Evolutionary conservation across 1,139 yeast species (phyloP), one percentile per base, ranked within the genome.

Genomic region (Kodamaea sp.): DNA sequence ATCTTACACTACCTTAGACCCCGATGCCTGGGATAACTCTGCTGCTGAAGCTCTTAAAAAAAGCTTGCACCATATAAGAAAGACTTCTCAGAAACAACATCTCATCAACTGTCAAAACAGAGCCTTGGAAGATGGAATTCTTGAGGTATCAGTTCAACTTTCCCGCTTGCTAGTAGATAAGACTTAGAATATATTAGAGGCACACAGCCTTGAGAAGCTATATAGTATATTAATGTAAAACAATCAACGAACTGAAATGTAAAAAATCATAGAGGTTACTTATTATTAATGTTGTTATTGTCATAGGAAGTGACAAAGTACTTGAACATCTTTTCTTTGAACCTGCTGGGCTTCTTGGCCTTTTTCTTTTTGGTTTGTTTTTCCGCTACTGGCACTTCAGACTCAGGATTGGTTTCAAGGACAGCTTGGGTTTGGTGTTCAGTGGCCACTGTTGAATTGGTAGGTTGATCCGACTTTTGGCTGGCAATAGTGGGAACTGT

Each of bases 281-380:
- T 19, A 19, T 7, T 19, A 19, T 19, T 19, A 19, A 34, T 24
- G 22, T 31, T 35, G 16, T 24, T 7, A 12, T 35, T 37, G n/a
- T 59, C 62, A 42, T 65, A 66, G 26, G 54, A 35, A 39, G 60
- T 63, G 12, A 69, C 55, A 41, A 69, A 69, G 37, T 59, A 61
- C 42, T 66, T 67, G 44, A 55, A 56, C 27, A 69, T 47, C 38
- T 51, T 63, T 23, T 58, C 55, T 38, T 57, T 67, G 42, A 68
- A 64, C 35, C 56, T 58, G 24, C 42, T 38, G n/a, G 42, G 42
- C 33, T 42, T 35, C 33, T 39, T 38, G 31, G 37, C 23, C 24
- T 39, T 37, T 14, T 15, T 24, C 15, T 36, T 28, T 30, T 31
- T 34, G 5, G 32, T 21, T 11, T 31, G 24, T 16, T 32, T 31